Conservation (phyloP, 352 stramenopile genomes). For the Pythium chondricola region DNA sequence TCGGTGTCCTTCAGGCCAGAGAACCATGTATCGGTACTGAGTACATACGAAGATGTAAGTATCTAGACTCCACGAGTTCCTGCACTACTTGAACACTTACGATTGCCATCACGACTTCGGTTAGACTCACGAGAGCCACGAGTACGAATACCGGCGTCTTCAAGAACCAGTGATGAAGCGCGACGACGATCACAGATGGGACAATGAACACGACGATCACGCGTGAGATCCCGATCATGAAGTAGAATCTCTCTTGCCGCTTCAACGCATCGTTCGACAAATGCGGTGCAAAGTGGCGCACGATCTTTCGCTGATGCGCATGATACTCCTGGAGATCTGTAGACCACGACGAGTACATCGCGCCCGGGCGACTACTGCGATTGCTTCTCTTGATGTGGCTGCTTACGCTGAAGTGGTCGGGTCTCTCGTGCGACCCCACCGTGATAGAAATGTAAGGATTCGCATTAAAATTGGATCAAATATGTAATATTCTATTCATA, state of each 20-base stretch:
- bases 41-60: background rate
- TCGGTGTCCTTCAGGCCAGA: slow-evolving; percentile 63
- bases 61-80: background rate
- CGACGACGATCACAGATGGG: slow-evolving; percentile 40
- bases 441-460: no score
- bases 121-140: slow-evolving; percentile 38
- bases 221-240: slow-evolving; percentile 42
- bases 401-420: no score
- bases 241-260: slow-evolving; percentile 49
- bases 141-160: slow-evolving; percentile 58
- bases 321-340: slow-evolving; percentile 29
- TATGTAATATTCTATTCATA: slow-evolving; percentile 14
- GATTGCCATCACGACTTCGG: slow-evolving; percentile 44
- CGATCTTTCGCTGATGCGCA: slow-evolving; percentile 65
- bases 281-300: slow-evolving; percentile 66
- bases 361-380: background rate
- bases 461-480: no score
- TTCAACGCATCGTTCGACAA: slow-evolving; percentile 42
- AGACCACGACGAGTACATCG: slow-evolving; percentile 27
- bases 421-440: no score
- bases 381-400: background rate
- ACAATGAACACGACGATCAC: slow-evolving; percentile 47
- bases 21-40: slow-evolving; percentile 61
- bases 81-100: slow-evolving; percentile 17
- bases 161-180: slow-evolving; percentile 46